Conservation (phyloP, 345 rosid genomes). For the Euphorbia lathyris region DNA sequence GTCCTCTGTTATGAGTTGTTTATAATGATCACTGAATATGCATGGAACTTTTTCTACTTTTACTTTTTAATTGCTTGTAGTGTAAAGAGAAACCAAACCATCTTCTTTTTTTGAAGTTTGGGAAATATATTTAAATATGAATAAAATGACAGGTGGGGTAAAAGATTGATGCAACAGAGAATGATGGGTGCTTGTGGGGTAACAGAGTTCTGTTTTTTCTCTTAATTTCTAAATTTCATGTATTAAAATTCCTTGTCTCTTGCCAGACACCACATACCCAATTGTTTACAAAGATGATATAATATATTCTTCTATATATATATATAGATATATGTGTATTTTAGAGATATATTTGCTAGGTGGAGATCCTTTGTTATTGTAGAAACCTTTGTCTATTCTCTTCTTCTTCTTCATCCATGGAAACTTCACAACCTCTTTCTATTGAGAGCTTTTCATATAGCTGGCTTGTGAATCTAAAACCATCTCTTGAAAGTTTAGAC, state of each 20-base stretch:
- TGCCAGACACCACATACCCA: slow-evolving; percentile 59
- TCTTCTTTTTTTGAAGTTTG: slow-evolving; percentile 31
- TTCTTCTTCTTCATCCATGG: slow-evolving; percentile 38
- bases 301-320: slow-evolving; percentile 26
- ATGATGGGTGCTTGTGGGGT: slow-evolving; percentile 58
- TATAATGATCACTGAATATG: slow-evolving; percentile 8
- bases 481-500: slow-evolving; percentile 53
- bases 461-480: slow-evolving; percentile 77
- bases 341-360: slow-evolving; percentile 28
- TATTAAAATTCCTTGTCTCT: slow-evolving; percentile 59
- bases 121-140: slow-evolving; percentile 10
- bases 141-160: slow-evolving; percentile 14
- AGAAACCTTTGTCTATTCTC: slow-evolving; percentile 7
- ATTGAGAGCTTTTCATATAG: slow-evolving; percentile 91
- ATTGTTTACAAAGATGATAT: slow-evolving; percentile 21
- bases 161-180: slow-evolving; percentile 25
- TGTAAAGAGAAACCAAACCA: slow-evolving; percentile 11
- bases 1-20: slow-evolving; percentile 6
- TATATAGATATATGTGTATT: slow-evolving; percentile 3
- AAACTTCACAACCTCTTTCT: slow-evolving; percentile 70
- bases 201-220: slow-evolving; percentile 42
- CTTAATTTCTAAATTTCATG: slow-evolving; percentile 36
- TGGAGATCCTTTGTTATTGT: slow-evolving; percentile 11
- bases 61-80: slow-evolving; percentile 8
- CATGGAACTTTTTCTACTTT: slow-evolving; percentile 27